Base-by-base conservation (phyloP, 306 rosid species). In the Lathyrus sativus region DNA sequence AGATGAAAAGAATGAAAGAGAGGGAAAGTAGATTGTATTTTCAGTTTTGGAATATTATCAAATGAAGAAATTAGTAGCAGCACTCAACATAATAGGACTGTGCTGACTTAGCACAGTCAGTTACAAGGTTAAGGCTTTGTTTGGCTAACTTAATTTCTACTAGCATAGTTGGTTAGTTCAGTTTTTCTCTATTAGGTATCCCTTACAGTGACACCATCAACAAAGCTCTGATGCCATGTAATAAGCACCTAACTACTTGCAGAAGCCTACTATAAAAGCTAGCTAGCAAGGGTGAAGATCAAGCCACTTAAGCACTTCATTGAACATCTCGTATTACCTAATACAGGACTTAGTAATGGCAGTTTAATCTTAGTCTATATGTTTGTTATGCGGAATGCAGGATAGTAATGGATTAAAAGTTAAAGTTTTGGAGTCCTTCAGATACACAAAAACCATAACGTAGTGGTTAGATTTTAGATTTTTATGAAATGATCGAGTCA, bases 401-500 rank as follows among this genome's bases (percentile, higher is more conserved):
- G 24, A 38, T 39, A 33, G 9, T 22, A 55, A 39, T 62, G 35
- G 24, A 42, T 53, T 44, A 33, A 42, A 42, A 19, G 13, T 44
- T 65, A 37, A 49, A 42, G 13, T 3, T 24, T 59, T 3, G 18
- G 11, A 53, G 38, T 59, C 68, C 38, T 68, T 35, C 9, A 24
- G 53, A 59, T 22, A 10, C 42, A 41, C 48, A 66, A 29, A 62
- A 53, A 28, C 33, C 7, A 71, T 41, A 46, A 14, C 13, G 31
- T 31, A 46, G 14, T 18, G 33, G 9, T 26, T 38, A 56, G 24
- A 60, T 67, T 57, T 48, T 43, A 38, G 19, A 48, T 69, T 9
- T 68, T 57, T 15, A 31, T 50, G 22, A 64, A 51, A 46, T 54
- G 46, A 44, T 62, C 11, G 58, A 63, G 68, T 63, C 42, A 63